phyloP scores from a whole-genome alignment of 352 stramenopile species.

The Globisporangium camurandrum region DNA sequence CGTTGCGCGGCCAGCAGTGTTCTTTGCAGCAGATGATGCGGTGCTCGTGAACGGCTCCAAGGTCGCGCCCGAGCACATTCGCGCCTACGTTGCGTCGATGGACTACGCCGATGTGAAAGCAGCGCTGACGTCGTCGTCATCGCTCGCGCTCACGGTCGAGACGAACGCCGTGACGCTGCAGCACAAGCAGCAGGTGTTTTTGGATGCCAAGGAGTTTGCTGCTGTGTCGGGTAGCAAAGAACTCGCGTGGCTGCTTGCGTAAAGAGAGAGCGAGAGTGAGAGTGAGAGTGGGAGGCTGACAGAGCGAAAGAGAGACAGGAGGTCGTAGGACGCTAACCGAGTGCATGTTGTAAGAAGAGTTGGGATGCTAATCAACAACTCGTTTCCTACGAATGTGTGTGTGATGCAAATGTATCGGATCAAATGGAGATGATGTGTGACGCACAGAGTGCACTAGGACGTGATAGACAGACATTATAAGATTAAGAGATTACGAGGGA shows the following conservation, averaged over 20 bases:
- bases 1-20: conserved; percentile 62
- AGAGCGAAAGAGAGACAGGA: no score
- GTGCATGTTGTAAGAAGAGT: no score
- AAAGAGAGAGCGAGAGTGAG: conserved; percentile 1
- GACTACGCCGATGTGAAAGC: conserved; percentile 74
- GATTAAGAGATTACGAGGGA: background rate
- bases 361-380: no score
- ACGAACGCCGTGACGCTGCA: conserved; percentile 37
- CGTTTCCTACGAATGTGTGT: no score
- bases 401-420: no score
- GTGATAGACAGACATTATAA: no score
- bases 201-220: conserved; percentile 66
- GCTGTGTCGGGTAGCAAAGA: conserved; percentile 26
- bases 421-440: no score
- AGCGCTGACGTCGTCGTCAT: conserved; percentile 21
- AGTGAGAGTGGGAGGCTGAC: no score
- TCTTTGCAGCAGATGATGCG: conserved; percentile 40
- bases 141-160: conserved; percentile 37
- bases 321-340: no score
- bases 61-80: conserved; percentile 39
- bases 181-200: conserved; percentile 59
- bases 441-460: no score
- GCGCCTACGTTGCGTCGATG: conserved; percentile 69
- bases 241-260: conserved; percentile 36
- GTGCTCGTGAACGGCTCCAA: conserved; percentile 37